A percentile compares a stretch with the other conserved stretches of the same genome.
These are phyloP conservation scores for Flaveria floridana DNA, from an alignment of 140 eudicot genomes.

Conservation along the genomic window DNA sequence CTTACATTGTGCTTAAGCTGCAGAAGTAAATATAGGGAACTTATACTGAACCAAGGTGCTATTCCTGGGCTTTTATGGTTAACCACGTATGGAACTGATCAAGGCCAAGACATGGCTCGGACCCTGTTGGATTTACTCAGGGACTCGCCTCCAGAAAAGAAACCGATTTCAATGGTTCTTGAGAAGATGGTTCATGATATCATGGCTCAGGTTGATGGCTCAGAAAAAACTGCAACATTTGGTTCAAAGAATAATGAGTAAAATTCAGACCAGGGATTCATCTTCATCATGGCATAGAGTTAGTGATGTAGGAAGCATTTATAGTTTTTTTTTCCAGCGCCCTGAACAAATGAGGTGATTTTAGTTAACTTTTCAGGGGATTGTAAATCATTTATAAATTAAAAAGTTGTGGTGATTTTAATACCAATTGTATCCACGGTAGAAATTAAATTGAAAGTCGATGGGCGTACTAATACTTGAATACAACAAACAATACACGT, in stretches of 20 bases:
- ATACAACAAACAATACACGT: too few relatives aligned
- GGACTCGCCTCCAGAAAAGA: conserved; percentile 50
- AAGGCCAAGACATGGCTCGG: conserved; percentile 62
- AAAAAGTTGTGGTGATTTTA: too few relatives aligned
- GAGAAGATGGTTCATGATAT: conserved; percentile 66
- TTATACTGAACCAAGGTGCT: conserved; percentile 80
- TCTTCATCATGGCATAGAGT: too few relatives aligned
- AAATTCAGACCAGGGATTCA: conserved; percentile 25
- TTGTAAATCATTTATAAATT: too few relatives aligned
- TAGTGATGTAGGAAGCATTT: too few relatives aligned
- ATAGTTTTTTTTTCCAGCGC: too few relatives aligned
- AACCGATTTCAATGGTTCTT: conserved; percentile 45
- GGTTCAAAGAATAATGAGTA: conserved; percentile 60
- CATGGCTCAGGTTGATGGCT: conserved; percentile 52
- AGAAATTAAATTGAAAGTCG: too few relatives aligned
- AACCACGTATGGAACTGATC: conserved; percentile 71
- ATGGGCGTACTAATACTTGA: too few relatives aligned
- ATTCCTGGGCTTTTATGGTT: conserved; percentile 73
- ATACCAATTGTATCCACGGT: too few relatives aligned
- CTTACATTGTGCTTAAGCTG: conserved; percentile 57
- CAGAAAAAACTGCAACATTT: conserved; percentile 57
- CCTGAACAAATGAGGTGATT: too few relatives aligned
- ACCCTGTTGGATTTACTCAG: conserved; percentile 68
- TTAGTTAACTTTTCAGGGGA: too few relatives aligned
- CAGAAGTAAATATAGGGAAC: conserved; percentile 58